These are phyloP conservation scores for Capsicum pubescens DNA, from an alignment of 257 asterid species.

Conservation along the genomic window DNA sequence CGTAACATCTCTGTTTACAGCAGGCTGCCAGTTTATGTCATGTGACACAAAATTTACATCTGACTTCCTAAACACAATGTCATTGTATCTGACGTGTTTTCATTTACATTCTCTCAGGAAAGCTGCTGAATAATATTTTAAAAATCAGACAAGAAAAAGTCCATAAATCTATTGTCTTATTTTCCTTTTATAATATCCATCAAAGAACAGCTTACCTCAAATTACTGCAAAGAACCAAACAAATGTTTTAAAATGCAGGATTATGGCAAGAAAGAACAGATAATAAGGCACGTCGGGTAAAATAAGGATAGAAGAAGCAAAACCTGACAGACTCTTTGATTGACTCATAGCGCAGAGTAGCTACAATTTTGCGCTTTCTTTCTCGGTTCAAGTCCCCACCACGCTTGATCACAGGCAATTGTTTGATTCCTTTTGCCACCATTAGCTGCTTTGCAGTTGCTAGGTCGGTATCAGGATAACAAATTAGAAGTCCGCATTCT, in stretches of 20 bases:
- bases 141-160: neutral
- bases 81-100: neutral
- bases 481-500: conserved; percentile 76
- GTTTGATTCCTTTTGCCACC: conserved; percentile 96
- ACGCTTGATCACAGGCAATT: conserved; percentile 86
- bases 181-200: neutral
- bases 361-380: conserved; percentile 60
- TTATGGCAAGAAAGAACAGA: neutral
- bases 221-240: neutral
- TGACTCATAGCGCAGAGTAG: conserved; percentile 77
- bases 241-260: neutral
- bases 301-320: neutral
- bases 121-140: neutral
- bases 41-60: neutral
- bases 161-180: neutral
- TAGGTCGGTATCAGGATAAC: conserved; percentile 88
- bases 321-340: conserved; percentile 82
- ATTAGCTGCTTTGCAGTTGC: conserved; percentile 89
- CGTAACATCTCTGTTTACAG: neutral
- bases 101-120: neutral
- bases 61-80: neutral
- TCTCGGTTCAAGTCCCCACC: conserved; percentile 60
- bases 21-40: neutral
- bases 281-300: neutral
- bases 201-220: conserved; percentile 14